Base-by-base conservation (phyloP, 2,329 filamentous ascomycete genomes). In the Huntiella moniliformis region DNA sequence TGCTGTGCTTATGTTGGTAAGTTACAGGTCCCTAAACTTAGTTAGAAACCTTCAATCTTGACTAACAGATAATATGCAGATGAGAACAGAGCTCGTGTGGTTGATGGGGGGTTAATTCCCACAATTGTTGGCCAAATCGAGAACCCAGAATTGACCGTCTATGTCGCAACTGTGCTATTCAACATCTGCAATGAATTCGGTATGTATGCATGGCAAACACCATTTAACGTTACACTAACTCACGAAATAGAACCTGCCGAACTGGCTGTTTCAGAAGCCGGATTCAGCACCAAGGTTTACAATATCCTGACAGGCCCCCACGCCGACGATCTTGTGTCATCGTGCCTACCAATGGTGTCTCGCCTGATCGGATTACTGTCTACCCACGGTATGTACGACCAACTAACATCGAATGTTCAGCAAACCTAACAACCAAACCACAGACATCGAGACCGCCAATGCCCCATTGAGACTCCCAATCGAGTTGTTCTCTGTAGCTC, bases 121-220 rank as follows among this genome's bases (percentile, higher is more conserved):
- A 57, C 61, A 31, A 61, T 79, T 46, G 66, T 73, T 31, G 52
- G 58, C 2, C 62, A 72, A 33, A 57, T 78, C 6, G 52, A 59
- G 11, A 57, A 71, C 34, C 65, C 71, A 42, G 56, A 59, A 0
- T 52, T 77, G 13, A 57, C 74, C 5, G 57, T 63, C 0, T 72
- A 73, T 54, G 64, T 65, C 33, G 66, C 78, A 36, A 71, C 73
- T 0, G 75, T 78, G 5, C 58, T 79, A 3, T 76, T 70, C 57
- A 79, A 79, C 54, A 64, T 77, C 41, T 67, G 73, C 46, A 66
- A 78, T 11, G 75, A 79, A 55, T 78, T 76, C 54, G 71, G 74
- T 77, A 56, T 59, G 65, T 17, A 8, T 3, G 8, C 37, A 38
- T 32, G 31, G n/a, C n/a, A 11, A 5, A 13, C 1, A 3, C 17